A percentile compares a stretch with the other conserved stretches of the same genome.
phyloP scores from a whole-genome alignment of 2,329 filamentous ascomycete species.

The Myriosclerotinia curreyana region DNA sequence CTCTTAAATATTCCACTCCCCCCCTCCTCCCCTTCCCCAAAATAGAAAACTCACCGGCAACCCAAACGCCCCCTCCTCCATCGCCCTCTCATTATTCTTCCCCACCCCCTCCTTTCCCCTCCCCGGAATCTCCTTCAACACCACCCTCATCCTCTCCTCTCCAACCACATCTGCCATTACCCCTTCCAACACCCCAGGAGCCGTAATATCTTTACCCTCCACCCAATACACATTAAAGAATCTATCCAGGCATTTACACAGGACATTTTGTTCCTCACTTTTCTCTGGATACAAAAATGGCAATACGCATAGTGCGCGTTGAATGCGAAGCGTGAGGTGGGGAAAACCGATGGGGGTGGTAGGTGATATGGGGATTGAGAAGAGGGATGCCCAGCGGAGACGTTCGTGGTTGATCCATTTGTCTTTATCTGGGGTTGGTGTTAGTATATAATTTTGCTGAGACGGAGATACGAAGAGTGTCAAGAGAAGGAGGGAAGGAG shows the following conservation, averaged over 20 bases:
- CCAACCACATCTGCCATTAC: not conserved
- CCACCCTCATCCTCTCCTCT: not conserved
- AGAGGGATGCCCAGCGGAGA: slow-evolving; percentile 47
- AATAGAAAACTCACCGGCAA: slow-evolving; percentile 1
- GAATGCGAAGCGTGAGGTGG: not conserved
- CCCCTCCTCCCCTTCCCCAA: too few species aligned
- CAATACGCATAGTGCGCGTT: not conserved
- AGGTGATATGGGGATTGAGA: not conserved
- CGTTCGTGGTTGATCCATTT: slow-evolving; percentile 55
- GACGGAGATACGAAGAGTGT: not conserved
- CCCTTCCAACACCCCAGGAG: not conserved
- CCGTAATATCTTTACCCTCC: not conserved
- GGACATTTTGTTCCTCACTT: not conserved
- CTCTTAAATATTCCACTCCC: too few species aligned
- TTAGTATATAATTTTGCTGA: not conserved
- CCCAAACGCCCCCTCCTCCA: not conserved
- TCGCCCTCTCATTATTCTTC: not conserved
- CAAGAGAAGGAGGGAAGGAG: not conserved
- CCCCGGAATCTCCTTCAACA: not conserved
- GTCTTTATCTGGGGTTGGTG: slow-evolving; percentile 50
- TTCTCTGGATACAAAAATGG: not conserved
- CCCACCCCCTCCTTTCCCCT: not conserved
- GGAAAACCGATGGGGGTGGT: not conserved
- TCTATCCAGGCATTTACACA: not conserved
- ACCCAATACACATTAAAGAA: not conserved